Evolutionary conservation across 805 yeast genomes (phyloP).

Genomic region (Saturnispora gosingensis): DNA sequence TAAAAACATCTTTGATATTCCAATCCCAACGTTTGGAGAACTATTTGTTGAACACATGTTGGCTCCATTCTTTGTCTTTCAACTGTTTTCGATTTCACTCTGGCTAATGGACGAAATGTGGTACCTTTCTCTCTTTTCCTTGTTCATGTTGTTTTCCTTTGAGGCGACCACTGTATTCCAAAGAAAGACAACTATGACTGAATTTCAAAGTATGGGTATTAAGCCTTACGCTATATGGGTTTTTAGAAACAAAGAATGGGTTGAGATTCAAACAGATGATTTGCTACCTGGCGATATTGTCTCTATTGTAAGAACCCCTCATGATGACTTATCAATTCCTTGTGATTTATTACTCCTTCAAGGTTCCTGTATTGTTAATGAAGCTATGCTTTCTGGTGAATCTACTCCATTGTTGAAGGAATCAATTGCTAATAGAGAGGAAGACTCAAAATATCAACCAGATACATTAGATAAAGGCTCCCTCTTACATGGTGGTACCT

Average conservation of each 20-base stretch:
- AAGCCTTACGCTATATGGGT: constrained; percentile 79
- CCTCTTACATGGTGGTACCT: constrained; percentile 89
- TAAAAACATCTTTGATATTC: constrained; percentile 83
- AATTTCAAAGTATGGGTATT: constrained; percentile 95
- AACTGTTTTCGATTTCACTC: constrained; percentile 86
- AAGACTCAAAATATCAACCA: constrained; percentile 53
- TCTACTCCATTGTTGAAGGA: constrained; percentile 95
- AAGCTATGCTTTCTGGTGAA: constrained; percentile 98
- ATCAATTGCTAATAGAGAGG: constrained; percentile 76
- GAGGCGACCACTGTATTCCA: constrained; percentile 94
- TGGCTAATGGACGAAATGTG: constrained; percentile 97
- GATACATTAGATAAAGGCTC: constrained; percentile 88
- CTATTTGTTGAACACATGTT: constrained; percentile 95
- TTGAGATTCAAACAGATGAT: constrained; percentile 55
- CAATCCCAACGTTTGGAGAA: constrained; percentile 84
- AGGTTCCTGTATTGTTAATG: constrained; percentile 93
- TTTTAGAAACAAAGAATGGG: constrained; percentile 65
- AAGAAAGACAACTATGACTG: constrained; percentile 88
- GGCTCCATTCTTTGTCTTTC: constrained; percentile 96
- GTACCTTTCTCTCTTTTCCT: constrained; percentile 86
- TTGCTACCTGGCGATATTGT: constrained; percentile 89
- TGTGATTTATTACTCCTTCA: constrained; percentile 82
- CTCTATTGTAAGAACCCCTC: constrained; percentile 71
- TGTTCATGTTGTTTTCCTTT: constrained; percentile 86
- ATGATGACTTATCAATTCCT: constrained; percentile 86